phyloP scores from a whole-genome alignment of 2,329 filamentous ascomycete species.

The Metarhizium anisopliae region DNA sequence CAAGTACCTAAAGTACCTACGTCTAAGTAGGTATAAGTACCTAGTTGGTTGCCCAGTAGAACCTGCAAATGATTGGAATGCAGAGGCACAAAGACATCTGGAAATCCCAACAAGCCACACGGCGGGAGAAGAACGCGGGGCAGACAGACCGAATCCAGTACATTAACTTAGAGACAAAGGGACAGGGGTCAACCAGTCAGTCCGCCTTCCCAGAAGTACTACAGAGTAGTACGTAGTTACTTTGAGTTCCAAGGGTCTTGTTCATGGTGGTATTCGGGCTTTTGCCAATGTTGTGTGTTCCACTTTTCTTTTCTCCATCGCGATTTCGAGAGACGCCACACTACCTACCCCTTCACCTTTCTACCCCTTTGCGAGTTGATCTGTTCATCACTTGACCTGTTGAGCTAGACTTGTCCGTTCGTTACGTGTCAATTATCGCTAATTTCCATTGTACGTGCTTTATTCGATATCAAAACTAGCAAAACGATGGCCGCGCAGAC shows the following conservation, averaged over 20 bases:
- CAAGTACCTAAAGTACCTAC: too few species aligned
- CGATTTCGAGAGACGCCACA: not conserved
- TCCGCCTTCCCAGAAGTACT: too few species aligned
- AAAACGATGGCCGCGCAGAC: conserved; percentile 8
- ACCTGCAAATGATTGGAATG: too few species aligned
- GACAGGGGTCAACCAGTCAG: too few species aligned
- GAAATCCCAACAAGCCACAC: too few species aligned
- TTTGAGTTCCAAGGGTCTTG: not conserved
- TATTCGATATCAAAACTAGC: not conserved
- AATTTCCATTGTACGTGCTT: not conserved
- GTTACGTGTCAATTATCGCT: not conserved
- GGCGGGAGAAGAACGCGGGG: too few species aligned
- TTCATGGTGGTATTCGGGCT: not conserved
- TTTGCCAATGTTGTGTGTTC: not conserved
- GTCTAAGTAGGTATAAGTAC: too few species aligned
- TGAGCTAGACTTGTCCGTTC: not conserved
- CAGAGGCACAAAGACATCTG: too few species aligned
- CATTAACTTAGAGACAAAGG: too few species aligned
- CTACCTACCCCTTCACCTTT: not conserved
- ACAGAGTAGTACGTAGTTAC: too few species aligned
- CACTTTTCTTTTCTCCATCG: conserved; percentile 6
- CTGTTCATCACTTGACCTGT: not conserved
- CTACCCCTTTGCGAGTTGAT: not conserved
- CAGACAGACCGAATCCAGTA: too few species aligned
- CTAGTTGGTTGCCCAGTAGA: too few species aligned